Base-by-base conservation (phyloP, 768 basidiomycete genomes). In the Hygrophorus pudorinus region DNA sequence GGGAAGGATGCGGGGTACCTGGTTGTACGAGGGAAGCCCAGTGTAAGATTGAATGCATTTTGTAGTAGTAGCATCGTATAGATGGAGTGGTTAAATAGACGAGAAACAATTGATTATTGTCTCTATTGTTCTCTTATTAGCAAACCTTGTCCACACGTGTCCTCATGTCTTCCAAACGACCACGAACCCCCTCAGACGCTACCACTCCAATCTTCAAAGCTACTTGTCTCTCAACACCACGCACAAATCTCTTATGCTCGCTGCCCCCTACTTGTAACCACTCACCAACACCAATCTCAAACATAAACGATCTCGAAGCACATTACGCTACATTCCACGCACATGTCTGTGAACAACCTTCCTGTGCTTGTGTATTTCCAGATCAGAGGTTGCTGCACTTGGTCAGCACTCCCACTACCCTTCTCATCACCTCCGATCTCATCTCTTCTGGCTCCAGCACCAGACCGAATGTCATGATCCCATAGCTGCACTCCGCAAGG, bases 391-490 rank as follows among this genome's bases (percentile, higher is more conserved):
- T 92, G 21, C 59, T 94, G 38, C 80, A 85, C 53, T 56, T 94
- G 66, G 90, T 92, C 60, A 66, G 89, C 67, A 2, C n/a, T n/a
- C n/a, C n/a, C n/a, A n/a, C n/a, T 29, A 21, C 30, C 24, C 32
- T 35, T 49, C 16, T 50, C 41, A 42, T 44, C 11, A 45, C 12
- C 14, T 24, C 38, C 42, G 47, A 24, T n/a, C 40, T 44, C 36
- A 37, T 43, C 45, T 17, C 36, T 28, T 44, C 14, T 34, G n/a
- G n/a, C n/a, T 30, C 40, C 53, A 85, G 83, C 85, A 88, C 61
- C 79, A 83, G 57, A 84, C 81, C 17, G 91, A 94, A 64, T 85
- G 81, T 51, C 91, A 94, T 50, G 88, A 94, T 62, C 83, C 89
- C 3, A 64, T 93, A 21, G 79, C 85, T n/a, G 78, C 74, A 10